phyloP scores from a whole-genome alignment of 148 eudicot genomes.

The Amaranthus hypochondriacus region DNA sequence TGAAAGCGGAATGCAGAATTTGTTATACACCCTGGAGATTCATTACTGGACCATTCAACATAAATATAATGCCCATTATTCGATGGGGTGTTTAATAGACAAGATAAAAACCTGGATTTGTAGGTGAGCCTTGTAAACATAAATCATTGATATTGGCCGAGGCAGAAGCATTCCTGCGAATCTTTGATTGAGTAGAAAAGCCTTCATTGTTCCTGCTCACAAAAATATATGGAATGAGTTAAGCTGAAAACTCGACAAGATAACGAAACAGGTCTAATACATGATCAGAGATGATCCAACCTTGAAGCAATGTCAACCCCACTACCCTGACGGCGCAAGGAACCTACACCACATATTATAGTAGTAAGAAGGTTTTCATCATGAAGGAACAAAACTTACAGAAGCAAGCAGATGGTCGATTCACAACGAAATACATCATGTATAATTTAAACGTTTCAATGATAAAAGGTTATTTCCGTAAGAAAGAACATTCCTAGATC shows the following conservation, averaged over 20 bases:
- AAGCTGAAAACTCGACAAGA: background rate
- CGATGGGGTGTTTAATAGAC: constrained; percentile 8
- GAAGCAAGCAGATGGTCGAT: background rate
- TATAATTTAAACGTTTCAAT: no score
- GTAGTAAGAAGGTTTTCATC: constrained; percentile 1
- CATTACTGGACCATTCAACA: constrained; percentile 10
- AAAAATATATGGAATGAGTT: background rate
- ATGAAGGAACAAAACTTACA: background rate
- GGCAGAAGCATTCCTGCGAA: constrained; percentile 74
- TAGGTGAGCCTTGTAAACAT: constrained; percentile 39
- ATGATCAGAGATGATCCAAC: constrained; percentile 30
- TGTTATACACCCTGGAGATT: background rate
- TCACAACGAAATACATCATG: no score
- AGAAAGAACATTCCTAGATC: no score
- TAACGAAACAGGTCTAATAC: background rate
- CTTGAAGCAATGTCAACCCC: constrained; percentile 60
- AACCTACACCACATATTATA: constrained; percentile 34
- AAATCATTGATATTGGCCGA: constrained; percentile 55
- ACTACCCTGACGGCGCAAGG: constrained; percentile 78
- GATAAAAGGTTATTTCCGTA: no score
- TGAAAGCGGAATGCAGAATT: background rate
- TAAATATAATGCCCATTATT: background rate
- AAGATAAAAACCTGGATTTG: constrained; percentile 55
- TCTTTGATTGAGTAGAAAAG: constrained; percentile 48
- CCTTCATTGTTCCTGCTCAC: constrained; percentile 52